phyloP scores from a whole-genome alignment of 164 flowering plant genomes.

The Stephania japonica region DNA sequence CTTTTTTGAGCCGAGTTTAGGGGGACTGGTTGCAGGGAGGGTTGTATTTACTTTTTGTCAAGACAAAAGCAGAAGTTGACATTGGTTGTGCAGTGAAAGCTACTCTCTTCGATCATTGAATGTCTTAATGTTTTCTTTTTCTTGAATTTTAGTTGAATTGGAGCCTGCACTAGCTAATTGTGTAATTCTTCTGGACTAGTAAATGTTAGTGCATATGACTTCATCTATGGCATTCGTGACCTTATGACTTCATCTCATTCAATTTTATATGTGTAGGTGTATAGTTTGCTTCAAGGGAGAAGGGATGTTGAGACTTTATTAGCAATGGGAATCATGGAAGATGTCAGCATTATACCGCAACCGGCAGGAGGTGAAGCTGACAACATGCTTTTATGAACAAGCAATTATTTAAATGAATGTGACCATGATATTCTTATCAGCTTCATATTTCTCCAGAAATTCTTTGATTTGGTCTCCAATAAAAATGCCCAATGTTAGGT shows the following conservation, averaged over 20 bases:
- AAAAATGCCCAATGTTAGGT: too few relatives aligned
- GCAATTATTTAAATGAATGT: background rate
- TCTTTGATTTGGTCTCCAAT: too few relatives aligned
- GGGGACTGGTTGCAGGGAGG: background rate
- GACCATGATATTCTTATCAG: too few relatives aligned
- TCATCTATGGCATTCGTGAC: too few relatives aligned
- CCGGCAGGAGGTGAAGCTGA: slow-evolving; percentile 75
- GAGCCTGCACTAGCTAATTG: background rate
- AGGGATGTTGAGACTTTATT: slow-evolving; percentile 88
- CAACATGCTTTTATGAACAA: background rate
- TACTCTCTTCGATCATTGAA: background rate
- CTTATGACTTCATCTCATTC: background rate
- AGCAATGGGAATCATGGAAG: slow-evolving; percentile 98
- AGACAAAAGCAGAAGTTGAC: background rate
- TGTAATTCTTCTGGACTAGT: too few relatives aligned
- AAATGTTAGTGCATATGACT: too few relatives aligned
- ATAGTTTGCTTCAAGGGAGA: slow-evolving; percentile 92
- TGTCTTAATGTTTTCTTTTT: background rate
- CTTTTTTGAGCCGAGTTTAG: too few relatives aligned
- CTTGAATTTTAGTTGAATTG: background rate
- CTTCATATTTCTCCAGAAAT: too few relatives aligned
- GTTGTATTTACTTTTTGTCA: background rate
- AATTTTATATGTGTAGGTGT: slow-evolving; percentile 50
- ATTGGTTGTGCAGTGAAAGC: background rate
- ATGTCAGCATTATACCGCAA: slow-evolving; percentile 94